Base-by-base conservation (phyloP, 345 rosid species). In the Sonneratia caseolaris region DNA sequence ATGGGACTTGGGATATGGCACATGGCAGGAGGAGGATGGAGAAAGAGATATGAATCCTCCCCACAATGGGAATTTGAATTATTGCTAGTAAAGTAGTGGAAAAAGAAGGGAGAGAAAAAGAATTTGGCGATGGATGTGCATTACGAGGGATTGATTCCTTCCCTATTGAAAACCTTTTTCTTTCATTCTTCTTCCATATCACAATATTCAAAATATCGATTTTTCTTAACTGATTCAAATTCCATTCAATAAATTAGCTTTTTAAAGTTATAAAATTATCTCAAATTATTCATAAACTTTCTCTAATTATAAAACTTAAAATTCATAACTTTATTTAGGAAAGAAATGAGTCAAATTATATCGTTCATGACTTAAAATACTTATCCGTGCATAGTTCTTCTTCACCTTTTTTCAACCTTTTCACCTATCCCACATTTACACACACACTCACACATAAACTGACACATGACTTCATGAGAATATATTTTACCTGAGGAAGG, bases 101-200 rank as follows among this genome's bases (percentile, higher is more conserved):
- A 83, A 79, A 80, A 76, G 78, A 80, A 71, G 80, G 79, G 51
- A 75, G 82, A 75, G 71, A 78, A 84, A 78, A 78, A 59, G 89
- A 83, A 80, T 82, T 82, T 81, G 66, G 40, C 74, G 67, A 74
- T 71, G 83, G 88, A 71, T 80, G 79, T 80, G 84, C 87, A 81
- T 78, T 79, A 84, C 61, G 66, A 74, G 81, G 97, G 86, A 87
- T 82, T 77, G 72, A 86, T 92, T 84, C 97, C 79, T 24, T 38
- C 43, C 35, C 14, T 16, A 15, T 71, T 18, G n/a, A 37, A 53
- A 47, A 47, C 40, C 27, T 15, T 43, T 11, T 13, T 47, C 15
- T 47, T 47, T 47, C 13, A 40, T 4, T 40, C 51, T 13, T 47
- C 15, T 47, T 9, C 7, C 2, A 2, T 2, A 27, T 42, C 45